Evolutionary conservation across 148 eudicot genomes (phyloP).

Genomic region (Polygonum aviculare): DNA sequence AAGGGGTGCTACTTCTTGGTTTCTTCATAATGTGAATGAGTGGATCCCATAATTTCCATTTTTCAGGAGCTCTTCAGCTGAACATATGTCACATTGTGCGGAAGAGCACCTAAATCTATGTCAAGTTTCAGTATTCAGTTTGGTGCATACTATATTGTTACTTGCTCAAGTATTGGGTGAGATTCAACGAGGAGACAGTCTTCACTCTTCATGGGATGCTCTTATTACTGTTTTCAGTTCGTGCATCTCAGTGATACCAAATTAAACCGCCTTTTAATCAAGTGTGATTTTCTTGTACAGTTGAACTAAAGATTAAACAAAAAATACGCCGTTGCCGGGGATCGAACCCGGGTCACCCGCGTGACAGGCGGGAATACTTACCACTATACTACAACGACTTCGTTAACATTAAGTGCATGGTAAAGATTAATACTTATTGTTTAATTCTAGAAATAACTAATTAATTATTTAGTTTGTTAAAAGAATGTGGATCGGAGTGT

Average conservation of each 20-base stretch:
- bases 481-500: too few relatives aligned
- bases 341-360: constrained; percentile 99
- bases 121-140: too few relatives aligned
- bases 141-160: too few relatives aligned
- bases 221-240: not conserved
- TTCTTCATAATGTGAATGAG: not conserved
- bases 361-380: constrained; percentile 99
- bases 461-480: too few relatives aligned
- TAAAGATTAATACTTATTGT: too few relatives aligned
- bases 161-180: too few relatives aligned
- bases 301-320: not conserved
- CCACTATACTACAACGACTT: constrained; percentile 99
- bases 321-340: constrained; percentile 90
- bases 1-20: not conserved
- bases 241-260: not conserved
- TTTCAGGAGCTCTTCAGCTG: not conserved
- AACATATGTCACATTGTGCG: not conserved
- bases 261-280: not conserved
- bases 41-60: not conserved
- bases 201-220: too few relatives aligned
- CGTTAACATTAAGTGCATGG: not conserved
- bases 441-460: too few relatives aligned
- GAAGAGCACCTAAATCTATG: not conserved
- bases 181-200: too few relatives aligned
- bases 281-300: too few relatives aligned